Percentiles rank a stretch among this genome's conserved stretches.
These are phyloP conservation scores for Calonectria hongkongensis DNA, from an alignment of 2,329 filamentous ascomycete species.

Conservation along the genomic window DNA sequence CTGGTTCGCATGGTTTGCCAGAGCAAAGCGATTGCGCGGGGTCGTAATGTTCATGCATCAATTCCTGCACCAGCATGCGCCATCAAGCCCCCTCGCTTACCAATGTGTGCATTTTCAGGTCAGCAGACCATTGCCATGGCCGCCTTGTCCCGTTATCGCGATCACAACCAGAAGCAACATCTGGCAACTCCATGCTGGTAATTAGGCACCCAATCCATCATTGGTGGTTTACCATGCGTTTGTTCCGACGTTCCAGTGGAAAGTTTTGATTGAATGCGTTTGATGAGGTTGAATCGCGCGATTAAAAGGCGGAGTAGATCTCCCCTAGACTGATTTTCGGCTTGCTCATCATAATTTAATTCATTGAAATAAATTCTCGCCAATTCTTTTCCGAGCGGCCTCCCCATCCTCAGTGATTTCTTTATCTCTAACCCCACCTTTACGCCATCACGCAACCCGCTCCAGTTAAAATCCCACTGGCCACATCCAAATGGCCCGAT, in stretches of 20 bases:
- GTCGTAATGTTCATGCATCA: slow-evolving; percentile 12
- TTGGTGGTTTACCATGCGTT: background rate
- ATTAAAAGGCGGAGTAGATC: background rate
- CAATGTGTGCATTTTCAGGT: background rate
- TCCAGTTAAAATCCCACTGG: too few species aligned
- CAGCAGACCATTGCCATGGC: background rate
- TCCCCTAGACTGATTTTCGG: background rate
- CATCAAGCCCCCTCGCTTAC: background rate
- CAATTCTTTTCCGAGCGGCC: too few species aligned
- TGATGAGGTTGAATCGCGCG: background rate
- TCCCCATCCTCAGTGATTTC: background rate
- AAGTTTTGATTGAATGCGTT: background rate
- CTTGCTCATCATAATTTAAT: background rate
- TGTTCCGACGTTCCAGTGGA: background rate
- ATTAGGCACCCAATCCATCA: too few species aligned
- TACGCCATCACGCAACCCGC: background rate
- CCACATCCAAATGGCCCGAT: background rate
- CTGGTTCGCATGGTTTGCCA: slow-evolving; percentile 17
- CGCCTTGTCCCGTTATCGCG: background rate
- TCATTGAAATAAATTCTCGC: background rate
- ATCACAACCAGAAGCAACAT: background rate
- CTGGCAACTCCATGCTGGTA: background rate
- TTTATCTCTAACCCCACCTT: background rate
- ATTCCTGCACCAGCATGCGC: background rate
- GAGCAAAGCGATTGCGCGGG: background rate